A percentile compares a stretch with the other conserved stretches of the same genome.
These are phyloP conservation scores for Davidsoniella virescens DNA, from an alignment of 2,329 filamentous ascomycete genomes.

Conservation along the genomic window DNA sequence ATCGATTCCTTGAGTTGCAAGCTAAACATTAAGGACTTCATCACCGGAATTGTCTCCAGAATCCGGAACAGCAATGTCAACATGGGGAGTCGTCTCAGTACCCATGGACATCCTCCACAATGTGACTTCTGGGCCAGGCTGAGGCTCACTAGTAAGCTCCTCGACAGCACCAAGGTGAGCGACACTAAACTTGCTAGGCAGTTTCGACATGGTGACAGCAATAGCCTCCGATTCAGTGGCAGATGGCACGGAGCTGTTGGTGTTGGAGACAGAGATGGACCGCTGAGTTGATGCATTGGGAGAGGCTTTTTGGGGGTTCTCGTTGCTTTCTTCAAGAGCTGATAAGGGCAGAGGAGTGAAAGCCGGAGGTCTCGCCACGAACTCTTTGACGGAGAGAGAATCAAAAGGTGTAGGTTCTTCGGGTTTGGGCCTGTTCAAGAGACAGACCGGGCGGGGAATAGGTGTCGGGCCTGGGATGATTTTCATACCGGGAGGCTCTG, in stretches of 20 bases:
- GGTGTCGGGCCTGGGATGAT: too few relatives aligned
- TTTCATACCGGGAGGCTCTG: too few relatives aligned
- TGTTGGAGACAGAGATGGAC: neutral
- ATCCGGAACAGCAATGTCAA: conserved; percentile 11
- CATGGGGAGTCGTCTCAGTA: neutral
- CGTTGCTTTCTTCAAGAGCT: too few relatives aligned
- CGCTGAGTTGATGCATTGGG: too few relatives aligned
- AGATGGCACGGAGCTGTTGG: neutral
- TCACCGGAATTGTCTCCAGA: neutral
- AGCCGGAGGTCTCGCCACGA: neutral
- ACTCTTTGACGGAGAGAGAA: too few relatives aligned
- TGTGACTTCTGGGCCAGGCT: neutral
- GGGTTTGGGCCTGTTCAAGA: too few relatives aligned
- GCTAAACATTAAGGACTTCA: conserved; percentile 10
- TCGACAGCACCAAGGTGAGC: neutral
- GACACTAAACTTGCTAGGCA: too few relatives aligned
- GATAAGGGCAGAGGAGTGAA: neutral
- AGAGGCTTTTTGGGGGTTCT: too few relatives aligned
- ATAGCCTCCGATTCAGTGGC: conserved; percentile 2
- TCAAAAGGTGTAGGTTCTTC: too few relatives aligned
- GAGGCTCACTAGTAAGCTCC: too few relatives aligned
- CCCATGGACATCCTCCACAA: conserved; percentile 1
- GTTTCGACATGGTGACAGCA: conserved; percentile 1
- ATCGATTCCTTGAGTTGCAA: conserved; percentile 10
- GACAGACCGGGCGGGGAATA: too few relatives aligned